phyloP scores from a whole-genome alignment of 805 yeast species.

The Wickerhamomyces bisporus region DNA sequence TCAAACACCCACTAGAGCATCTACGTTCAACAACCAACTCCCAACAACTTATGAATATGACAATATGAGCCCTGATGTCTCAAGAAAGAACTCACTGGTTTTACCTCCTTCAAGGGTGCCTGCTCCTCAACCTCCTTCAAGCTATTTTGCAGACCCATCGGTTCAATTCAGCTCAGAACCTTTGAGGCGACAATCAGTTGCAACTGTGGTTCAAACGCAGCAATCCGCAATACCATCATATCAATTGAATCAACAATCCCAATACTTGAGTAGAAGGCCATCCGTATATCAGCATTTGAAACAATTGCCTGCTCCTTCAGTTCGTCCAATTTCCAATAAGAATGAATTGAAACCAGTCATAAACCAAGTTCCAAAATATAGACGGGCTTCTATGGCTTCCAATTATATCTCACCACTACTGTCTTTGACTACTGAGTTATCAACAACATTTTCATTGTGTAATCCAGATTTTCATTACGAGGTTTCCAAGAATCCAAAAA shows the following conservation, averaged over 20 bases:
- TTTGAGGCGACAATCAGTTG: constrained; percentile 34
- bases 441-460: constrained; percentile 80
- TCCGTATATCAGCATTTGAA: constrained; percentile 27
- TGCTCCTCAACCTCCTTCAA: constrained; percentile 36
- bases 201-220: constrained; percentile 23
- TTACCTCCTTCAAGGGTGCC: constrained; percentile 42
- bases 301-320: constrained; percentile 42
- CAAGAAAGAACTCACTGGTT: constrained; percentile 24
- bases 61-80: constrained; percentile 11
- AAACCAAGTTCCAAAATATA: constrained; percentile 60
- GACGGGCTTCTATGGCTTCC: constrained; percentile 63
- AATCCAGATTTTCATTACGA: constrained; percentile 81
- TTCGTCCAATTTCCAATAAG: constrained; percentile 35
- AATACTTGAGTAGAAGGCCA: constrained; percentile 14
- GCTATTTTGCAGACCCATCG: constrained; percentile 26
- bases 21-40: constrained; percentile 28
- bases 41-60: constrained; percentile 48
- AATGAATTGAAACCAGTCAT: constrained; percentile 57
- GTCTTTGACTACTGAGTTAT: constrained; percentile 71
- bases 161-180: constrained; percentile 23
- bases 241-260: constrained; percentile 6
- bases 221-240: constrained; percentile 14
- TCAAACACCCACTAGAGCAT: constrained; percentile 17
- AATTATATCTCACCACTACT: constrained; percentile 70
- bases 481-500: constrained; percentile 78